Evolutionary conservation across 1,284 basidiomycete species (phyloP).

Genomic region (Jaminaea rosea): DNA sequence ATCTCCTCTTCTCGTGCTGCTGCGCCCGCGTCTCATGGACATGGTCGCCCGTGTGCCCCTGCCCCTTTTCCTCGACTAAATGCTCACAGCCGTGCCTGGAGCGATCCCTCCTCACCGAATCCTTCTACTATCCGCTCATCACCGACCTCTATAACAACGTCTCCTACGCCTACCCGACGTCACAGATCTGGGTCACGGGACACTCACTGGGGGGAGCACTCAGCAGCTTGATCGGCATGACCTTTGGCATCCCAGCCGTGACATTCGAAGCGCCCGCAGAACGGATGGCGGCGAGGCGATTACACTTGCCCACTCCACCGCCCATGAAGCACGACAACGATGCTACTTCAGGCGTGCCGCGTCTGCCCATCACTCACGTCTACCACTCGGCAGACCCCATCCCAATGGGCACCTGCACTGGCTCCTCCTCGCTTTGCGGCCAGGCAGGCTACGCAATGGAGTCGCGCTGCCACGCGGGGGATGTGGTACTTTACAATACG

Average conservation of each 20-base stretch:
- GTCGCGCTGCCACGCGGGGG: conserved; percentile 66
- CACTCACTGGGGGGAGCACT: conserved; percentile 84
- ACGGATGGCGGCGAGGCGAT: conserved; percentile 66
- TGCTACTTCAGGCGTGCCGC: conserved; percentile 13
- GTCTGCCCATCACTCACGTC: conserved; percentile 56
- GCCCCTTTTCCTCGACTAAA: conserved; percentile 44
- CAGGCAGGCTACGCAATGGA: conserved; percentile 44
- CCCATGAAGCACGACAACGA: conserved; percentile 19
- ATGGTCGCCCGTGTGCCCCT: conserved; percentile 91
- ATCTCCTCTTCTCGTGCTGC: conserved; percentile 95
- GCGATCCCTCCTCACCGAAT: conserved; percentile 67
- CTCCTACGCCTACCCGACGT: conserved; percentile 81
- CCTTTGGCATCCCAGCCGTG: conserved; percentile 84
- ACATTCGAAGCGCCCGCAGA: conserved; percentile 89
- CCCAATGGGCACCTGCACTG: conserved; percentile 43
- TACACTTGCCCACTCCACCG: conserved; percentile 70
- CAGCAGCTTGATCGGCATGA: conserved; percentile 73
- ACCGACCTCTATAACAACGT: conserved; percentile 54
- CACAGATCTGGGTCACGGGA: conserved; percentile 79
- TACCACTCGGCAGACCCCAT: conserved; percentile 73
- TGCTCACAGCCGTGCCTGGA: conserved; percentile 79
- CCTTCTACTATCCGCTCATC: conserved; percentile 85
- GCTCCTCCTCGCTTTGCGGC: conserved; percentile 32
- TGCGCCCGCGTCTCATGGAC: conserved; percentile 88
- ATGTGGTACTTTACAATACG: conserved; percentile 78